A percentile compares a stretch with the other conserved stretches of the same genome.
Conservation (phyloP, 1,139 yeast species). For the Casaregolazyma suthepensis region DNA sequence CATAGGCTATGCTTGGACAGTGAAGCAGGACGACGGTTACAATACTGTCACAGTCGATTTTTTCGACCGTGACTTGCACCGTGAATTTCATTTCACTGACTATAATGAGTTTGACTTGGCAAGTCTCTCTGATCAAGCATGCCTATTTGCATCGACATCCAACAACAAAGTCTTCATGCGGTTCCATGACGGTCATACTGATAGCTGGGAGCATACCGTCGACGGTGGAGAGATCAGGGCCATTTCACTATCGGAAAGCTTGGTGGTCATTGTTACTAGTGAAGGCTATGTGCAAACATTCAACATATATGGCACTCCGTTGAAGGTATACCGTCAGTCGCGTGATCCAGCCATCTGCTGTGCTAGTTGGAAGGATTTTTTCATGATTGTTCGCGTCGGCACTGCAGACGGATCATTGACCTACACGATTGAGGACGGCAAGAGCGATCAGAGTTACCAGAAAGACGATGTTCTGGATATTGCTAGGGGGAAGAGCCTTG, state of each 20-base stretch:
- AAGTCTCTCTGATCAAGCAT: slow-evolving; percentile 60
- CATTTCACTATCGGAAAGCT: slow-evolving; percentile 45
- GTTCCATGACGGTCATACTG: slow-evolving; percentile 30
- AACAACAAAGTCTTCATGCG: slow-evolving; percentile 26
- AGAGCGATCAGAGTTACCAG: slow-evolving; percentile 35
- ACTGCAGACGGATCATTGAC: slow-evolving; percentile 24
- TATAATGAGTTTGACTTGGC: slow-evolving; percentile 66
- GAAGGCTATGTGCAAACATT: slow-evolving; percentile 51
- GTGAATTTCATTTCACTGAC: slow-evolving; percentile 85
- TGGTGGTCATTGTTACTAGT: slow-evolving; percentile 50
- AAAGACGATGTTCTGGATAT: slow-evolving; percentile 34
- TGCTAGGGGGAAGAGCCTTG: slow-evolving; percentile 21
- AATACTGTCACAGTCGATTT: slow-evolving; percentile 79
- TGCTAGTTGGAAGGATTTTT: slow-evolving; percentile 43
- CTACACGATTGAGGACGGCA: slow-evolving; percentile 36
- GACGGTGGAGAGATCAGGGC: slow-evolving; percentile 44
- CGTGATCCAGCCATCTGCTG: slow-evolving; percentile 50
- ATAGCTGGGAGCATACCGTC: slow-evolving; percentile 38
- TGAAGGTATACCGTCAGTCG: slow-evolving; percentile 43
- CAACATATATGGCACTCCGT: slow-evolving; percentile 51
- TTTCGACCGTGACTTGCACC: slow-evolving; percentile 71
- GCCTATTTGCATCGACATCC: slow-evolving; percentile 48
- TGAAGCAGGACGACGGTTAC: slow-evolving; percentile 49
- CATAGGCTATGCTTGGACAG: slow-evolving; percentile 79
- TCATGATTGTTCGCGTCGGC: slow-evolving; percentile 37